Conservation (phyloP, 2,329 filamentous ascomycete genomes). For the Tolypocladium tundrense region DNA sequence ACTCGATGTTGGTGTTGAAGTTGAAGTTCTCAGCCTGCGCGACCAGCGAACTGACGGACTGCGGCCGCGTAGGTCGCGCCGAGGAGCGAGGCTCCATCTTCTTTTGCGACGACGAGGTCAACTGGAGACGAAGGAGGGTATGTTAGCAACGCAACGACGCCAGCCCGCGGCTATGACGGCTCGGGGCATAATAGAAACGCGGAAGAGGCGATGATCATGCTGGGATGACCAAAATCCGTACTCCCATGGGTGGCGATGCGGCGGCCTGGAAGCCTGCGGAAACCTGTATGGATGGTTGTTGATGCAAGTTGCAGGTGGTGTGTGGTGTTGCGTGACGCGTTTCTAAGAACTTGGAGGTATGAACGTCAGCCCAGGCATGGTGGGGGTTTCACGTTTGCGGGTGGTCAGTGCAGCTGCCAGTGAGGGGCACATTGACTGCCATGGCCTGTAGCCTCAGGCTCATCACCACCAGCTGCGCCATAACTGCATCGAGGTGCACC, state of each 20-base stretch:
- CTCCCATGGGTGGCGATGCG: not conserved
- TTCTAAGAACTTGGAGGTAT: not conserved
- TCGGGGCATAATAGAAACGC: slow-evolving; percentile 1
- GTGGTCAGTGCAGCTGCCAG: not conserved
- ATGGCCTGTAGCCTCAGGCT: not conserved
- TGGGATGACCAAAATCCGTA: slow-evolving; percentile 2
- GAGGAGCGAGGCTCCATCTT: slow-evolving; percentile 17
- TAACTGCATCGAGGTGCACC: not conserved
- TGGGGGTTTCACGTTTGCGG: not conserved
- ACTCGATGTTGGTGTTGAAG: slow-evolving; percentile 65
- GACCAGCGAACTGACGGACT: slow-evolving; percentile 66
- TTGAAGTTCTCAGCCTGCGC: slow-evolving; percentile 68
- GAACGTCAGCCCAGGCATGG: not conserved
- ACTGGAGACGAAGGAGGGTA: not conserved
- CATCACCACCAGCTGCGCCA: not conserved
- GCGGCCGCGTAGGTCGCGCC: slow-evolving; percentile 39
- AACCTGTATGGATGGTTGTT: not conserved
- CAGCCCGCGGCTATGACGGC: slow-evolving; percentile 2
- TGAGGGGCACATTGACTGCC: not conserved
- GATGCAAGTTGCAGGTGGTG: not conserved
- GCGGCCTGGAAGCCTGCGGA: not conserved
- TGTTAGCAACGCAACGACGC: slow-evolving; percentile 1
- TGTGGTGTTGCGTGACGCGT: not conserved
- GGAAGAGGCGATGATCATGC: slow-evolving; percentile 2
- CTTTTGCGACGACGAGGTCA: not conserved